These are phyloP conservation scores for Bruguiera parviflora DNA, from an alignment of 345 rosid genomes.

Conservation along the genomic window DNA sequence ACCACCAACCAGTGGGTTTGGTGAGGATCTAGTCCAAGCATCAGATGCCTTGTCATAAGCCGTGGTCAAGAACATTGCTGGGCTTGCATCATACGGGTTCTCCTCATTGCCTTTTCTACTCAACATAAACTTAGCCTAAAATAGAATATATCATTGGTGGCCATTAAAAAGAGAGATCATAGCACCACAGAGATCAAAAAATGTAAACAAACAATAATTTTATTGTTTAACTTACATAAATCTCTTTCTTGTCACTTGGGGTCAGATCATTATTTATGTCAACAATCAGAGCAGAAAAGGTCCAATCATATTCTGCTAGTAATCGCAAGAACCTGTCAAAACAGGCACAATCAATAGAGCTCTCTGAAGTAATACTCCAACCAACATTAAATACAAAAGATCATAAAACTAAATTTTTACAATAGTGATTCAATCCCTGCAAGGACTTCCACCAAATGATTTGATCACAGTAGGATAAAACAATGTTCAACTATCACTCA, in stretches of 20 bases:
- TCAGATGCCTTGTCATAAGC: constrained; percentile 90
- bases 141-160: constrained; percentile 9
- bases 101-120: constrained; percentile 59
- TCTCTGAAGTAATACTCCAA: neutral
- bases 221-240: constrained; percentile 50
- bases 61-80: constrained; percentile 83
- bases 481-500: neutral
- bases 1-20: constrained; percentile 62
- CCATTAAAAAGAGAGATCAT: neutral
- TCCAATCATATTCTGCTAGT: constrained; percentile 78
- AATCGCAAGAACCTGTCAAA: constrained; percentile 72
- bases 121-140: constrained; percentile 61
- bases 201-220: constrained; percentile 11
- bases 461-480: no score
- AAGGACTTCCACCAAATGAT: no score
- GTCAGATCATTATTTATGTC: constrained; percentile 79
- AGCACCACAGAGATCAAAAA: constrained; percentile 3
- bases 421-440: no score
- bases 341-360: neutral
- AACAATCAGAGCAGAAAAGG: constrained; percentile 70
- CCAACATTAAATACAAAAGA: neutral
- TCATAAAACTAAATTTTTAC: neutral
- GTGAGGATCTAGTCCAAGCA: constrained; percentile 77
- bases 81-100: constrained; percentile 43
- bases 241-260: constrained; percentile 63